phyloP scores from a whole-genome alignment of 108 stramenopile genomes.

The Poteriospumella lacustris region DNA sequence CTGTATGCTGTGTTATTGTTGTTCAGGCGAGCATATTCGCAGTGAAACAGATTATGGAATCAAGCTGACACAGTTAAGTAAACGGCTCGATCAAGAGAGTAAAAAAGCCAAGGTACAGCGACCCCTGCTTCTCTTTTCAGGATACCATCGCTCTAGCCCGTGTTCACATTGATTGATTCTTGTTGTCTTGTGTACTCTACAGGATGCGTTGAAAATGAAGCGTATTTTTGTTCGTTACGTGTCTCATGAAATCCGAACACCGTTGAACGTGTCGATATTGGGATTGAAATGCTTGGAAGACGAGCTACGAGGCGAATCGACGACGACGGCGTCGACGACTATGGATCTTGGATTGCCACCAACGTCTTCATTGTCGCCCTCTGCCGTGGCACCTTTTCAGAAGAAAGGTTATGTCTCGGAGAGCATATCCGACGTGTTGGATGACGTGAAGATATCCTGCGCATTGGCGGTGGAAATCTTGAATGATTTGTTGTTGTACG shows the following conservation, averaged over 20 bases:
- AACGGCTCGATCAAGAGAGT: neutral
- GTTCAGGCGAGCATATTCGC: neutral
- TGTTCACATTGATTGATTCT: too few species aligned
- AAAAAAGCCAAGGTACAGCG: neutral
- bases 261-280: neutral
- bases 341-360: too few species aligned
- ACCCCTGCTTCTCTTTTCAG: too few species aligned
- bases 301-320: too few species aligned
- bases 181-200: too few species aligned
- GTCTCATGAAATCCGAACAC: constrained; percentile 20
- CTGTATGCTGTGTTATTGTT: too few species aligned
- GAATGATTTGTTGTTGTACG: constrained; percentile 19
- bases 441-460: neutral
- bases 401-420: too few species aligned
- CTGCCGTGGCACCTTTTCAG: too few species aligned
- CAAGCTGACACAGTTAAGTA: neutral
- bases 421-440: too few species aligned
- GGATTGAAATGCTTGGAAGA: neutral
- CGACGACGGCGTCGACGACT: too few species aligned
- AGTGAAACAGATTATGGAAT: neutral
- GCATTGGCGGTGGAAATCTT: neutral
- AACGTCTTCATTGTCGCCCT: too few species aligned
- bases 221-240: neutral
- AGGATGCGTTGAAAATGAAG: constrained; percentile 11
- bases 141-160: too few species aligned